Evolutionary conservation across 768 basidiomycete genomes (phyloP), one percentile per base, ranked within the genome.

Genomic region (Piloderma croceum): DNA sequence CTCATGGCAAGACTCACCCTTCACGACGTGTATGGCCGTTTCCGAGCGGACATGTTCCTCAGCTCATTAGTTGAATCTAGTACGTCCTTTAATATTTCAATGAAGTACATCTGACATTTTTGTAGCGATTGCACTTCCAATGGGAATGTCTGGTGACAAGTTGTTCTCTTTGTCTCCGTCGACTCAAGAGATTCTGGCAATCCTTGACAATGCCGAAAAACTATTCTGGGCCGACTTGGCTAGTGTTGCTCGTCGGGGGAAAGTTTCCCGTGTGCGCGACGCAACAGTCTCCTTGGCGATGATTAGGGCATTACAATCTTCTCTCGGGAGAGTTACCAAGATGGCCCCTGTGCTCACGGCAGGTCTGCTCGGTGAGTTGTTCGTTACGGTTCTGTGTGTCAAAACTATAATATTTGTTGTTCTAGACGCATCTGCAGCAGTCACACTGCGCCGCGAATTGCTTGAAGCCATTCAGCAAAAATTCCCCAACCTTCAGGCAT

Each of bases 31-130:
- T 81, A 92, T 49, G 72, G 74, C 25, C 79, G 79, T 6, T 90
- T 94, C 67, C 77, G 77, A 23, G 72, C 78, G 0, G 92, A 97
- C 56, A 86, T 96, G 68, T 87, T 92, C 57, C 68, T 96, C 43
- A 91, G 83, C 53, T 92, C 92, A 13, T 65, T 97, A 18, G 76
- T 83, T 0, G 94, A 98, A 57, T 94, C 94, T 1, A 82, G 92
- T 94, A 52, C 24, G 89, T 64, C 12, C 31, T 20, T 24, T 43
- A 11, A 34, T 41, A 25, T 24, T 7, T 20, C n/a, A 9, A 23
- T 24, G 5, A 4, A 12, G 9, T 6, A 24, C 20, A 15, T 11
- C 24, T 62, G n/a, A 36, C 44, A 22, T 7, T 37, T 43, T 53
- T 15, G 24, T 47, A 96, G 86, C 87, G 18, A 83, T 94, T 45